A percentile compares a stretch with the other conserved stretches of the same genome.
Evolutionary conservation across 768 basidiomycete species (phyloP).

Genomic region (Phallus indusiatus): DNA sequence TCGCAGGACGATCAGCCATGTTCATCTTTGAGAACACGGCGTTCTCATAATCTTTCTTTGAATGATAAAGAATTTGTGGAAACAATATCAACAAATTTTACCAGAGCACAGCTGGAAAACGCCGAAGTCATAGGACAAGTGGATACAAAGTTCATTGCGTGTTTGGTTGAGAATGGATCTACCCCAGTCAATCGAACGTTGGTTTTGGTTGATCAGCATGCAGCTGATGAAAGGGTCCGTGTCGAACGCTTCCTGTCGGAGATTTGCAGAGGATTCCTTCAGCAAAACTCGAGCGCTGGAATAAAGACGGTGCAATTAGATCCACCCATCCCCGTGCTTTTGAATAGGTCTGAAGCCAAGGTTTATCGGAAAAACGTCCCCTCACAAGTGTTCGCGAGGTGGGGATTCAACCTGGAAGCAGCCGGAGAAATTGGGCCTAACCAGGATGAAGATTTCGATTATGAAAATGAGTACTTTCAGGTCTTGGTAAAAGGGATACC

Average conservation of each 20-base stretch:
- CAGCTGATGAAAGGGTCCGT: slow-evolving; percentile 92
- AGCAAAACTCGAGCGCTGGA: slow-evolving; percentile 19
- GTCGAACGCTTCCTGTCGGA: slow-evolving; percentile 75
- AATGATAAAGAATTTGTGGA: slow-evolving; percentile 1
- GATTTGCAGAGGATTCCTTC: slow-evolving; percentile 61
- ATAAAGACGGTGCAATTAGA: slow-evolving; percentile 35
- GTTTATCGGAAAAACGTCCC: slow-evolving; percentile 33
- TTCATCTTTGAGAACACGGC: background rate
- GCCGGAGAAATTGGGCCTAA: slow-evolving; percentile 15
- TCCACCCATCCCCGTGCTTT: slow-evolving; percentile 50
- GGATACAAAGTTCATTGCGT: slow-evolving; percentile 86
- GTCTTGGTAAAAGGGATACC: slow-evolving; percentile 57
- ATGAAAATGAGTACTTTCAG: slow-evolving; percentile 45
- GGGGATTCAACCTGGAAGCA: slow-evolving; percentile 55
- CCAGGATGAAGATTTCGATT: slow-evolving; percentile 18
- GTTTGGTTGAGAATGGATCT: slow-evolving; percentile 34
- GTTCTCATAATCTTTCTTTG: no score
- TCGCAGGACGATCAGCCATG: background rate
- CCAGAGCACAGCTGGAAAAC: slow-evolving; percentile 41
- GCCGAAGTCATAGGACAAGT: slow-evolving; percentile 73
- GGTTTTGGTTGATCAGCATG: slow-evolving; percentile 91
- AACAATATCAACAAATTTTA: slow-evolving; percentile 22
- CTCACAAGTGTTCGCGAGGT: slow-evolving; percentile 44
- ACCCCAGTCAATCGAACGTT: slow-evolving; percentile 32
- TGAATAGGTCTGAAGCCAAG: slow-evolving; percentile 56